Evolutionary conservation across 2,329 filamentous ascomycete species (phyloP), one percentile per base, ranked within the genome.

Genomic region (Fusarium decemcellulare): DNA sequence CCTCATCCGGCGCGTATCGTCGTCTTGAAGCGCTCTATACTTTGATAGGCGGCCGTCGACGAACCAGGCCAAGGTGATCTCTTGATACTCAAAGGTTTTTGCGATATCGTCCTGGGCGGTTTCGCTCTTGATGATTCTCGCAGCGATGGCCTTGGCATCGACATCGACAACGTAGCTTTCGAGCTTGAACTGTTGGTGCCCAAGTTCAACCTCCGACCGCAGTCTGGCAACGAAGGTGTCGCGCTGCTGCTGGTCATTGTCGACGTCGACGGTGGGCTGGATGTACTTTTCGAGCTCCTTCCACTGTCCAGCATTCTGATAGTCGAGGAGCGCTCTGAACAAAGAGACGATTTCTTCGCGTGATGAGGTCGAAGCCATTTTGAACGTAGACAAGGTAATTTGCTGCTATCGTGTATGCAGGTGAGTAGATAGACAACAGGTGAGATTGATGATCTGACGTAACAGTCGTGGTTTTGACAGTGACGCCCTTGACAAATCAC

Each of bases 1-100:
- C 2, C 10, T 58, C 0, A 16, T 18, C 5, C 36, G 55, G 6
- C 36, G 37, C 1, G 47, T 23, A 1, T 65, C 67, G 6, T 12
- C 12, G 1, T 71, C 60, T 4, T 48, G 47, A 0, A 71, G 40
- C 1, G 54, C 44, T 7, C 59, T 59, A 10, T 54, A 30, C 10
- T n/a, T 32, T 23, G 47, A 57, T 4, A 71, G 37, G 10, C 16
- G 39, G 7, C 64, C 64, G 1, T 63, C 27, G 1, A 27, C 0
- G 4, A 71, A 71, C 68, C 68, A 71, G 27, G 54, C 52, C 1
- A 71, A 4, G 0, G 46, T 36, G 0, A 71, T 58, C 30, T 71
- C 57, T 12, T 63, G 64, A 8, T 16, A 63, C n/a, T 71, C 43
- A 2, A 30, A 42, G 18, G 4, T 14, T 6, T 37, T 30, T 6